A percentile compares a stretch with the other conserved stretches of the same genome.
Evolutionary conservation across 73 alveolate genomes (phyloP).

Genomic region (Paramecium tetraurelia): DNA sequence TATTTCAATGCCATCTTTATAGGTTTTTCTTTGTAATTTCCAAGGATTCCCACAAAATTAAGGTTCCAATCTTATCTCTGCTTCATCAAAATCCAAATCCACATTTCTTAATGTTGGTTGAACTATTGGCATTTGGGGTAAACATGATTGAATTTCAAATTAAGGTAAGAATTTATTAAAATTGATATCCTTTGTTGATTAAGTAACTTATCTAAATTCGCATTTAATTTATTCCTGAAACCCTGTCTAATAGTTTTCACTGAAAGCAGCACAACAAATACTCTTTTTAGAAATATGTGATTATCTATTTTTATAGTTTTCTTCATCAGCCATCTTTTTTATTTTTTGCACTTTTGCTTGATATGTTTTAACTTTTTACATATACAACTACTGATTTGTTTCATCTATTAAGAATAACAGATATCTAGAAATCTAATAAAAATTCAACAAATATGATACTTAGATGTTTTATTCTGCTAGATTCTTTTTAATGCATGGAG

Average conservation of each 20-base stretch:
- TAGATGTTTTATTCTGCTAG: not conserved
- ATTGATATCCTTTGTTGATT: not conserved
- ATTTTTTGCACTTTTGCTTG: not conserved
- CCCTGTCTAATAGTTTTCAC: not conserved
- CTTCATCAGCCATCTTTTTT: not conserved
- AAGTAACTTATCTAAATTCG: not conserved
- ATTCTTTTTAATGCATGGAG: slow-evolving; percentile 1
- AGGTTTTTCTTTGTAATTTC: not conserved
- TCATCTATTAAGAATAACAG: not conserved
- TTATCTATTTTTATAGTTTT: not conserved
- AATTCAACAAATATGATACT: not conserved
- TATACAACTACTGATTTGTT: not conserved
- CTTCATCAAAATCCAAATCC: slow-evolving; percentile 9
- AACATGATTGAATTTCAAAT: not conserved
- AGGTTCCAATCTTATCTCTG: slow-evolving; percentile 24
- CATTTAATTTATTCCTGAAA: not conserved
- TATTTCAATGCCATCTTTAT: slow-evolving; percentile 24
- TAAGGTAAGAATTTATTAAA: not conserved
- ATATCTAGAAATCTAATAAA: not conserved
- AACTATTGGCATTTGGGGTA: not conserved
- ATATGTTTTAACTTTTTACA: not conserved
- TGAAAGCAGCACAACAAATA: slow-evolving; percentile 12
- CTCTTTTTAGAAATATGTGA: not conserved
- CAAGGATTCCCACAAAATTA: slow-evolving; percentile 44
- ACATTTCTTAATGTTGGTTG: not conserved